Evolutionary conservation across 768 basidiomycete species (phyloP), one percentile per base, ranked within the genome.

Genomic region (Lentinula edodes): DNA sequence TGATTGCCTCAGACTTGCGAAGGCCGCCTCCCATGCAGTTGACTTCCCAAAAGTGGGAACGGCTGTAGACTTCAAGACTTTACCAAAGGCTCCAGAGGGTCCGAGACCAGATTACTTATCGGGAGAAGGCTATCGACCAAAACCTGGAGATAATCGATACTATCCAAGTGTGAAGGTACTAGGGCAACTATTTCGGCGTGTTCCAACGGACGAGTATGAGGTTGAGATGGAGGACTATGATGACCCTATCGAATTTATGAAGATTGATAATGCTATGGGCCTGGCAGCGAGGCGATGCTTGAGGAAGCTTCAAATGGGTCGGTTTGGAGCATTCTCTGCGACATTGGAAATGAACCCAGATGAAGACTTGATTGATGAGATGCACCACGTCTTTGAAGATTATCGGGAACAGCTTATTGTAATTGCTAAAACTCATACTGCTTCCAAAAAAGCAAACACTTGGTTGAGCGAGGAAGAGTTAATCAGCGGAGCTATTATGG

Each of bases 31-130:
- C 0, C 75, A 78, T 59, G 80, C 80, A 5, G 80, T 82, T 1
- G 80, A 82, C 66, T 82, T 78, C 51, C 75, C 72, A 0, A 82
- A 82, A 59, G 77, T 74, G 4, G 80, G 80, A 5, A 72, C 74
- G 1, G 66, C 80, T 15, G 81, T 81, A 36, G 65, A 60, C 51
- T 73, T 74, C 53, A 61, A 57, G 28, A 62, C 68, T 28, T 64
- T 82, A 1, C 80, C 81, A 1, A 69, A 16, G 62, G 63, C 65
- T 3, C 69, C 67, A 15, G 54, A 42, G 9, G 60, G 63, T 6
- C 56, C 62, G 6, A 75, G 67, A 58, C 81, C 80, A 3, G 80
- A 82, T 61, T 82, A 78, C 65, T 67, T 81, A 2, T 74, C 75
- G n/a, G 73, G 55, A 41, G 55, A 56, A 41, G 55, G 55, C 6